Base-by-base conservation (phyloP, 179 eudicot genomes). In the Patellifolia procumbens region DNA sequence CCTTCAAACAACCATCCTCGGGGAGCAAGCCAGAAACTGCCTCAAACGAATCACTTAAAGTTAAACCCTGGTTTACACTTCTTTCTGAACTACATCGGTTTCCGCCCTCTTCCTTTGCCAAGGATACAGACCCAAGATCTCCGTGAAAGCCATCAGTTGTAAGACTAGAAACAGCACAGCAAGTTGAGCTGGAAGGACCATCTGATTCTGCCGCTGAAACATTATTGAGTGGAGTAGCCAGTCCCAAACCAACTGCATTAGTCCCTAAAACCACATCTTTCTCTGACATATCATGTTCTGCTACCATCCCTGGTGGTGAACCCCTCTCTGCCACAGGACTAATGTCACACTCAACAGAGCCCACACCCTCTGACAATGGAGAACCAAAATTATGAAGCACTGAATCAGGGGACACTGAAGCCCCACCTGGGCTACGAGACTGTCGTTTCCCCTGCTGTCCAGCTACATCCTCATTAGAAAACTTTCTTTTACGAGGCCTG, bases 351-450 rank as follows among this genome's bases (percentile, higher is more conserved):
- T 74, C 83, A 75, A 63, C 70, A n/a, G 74, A 80, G 19, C 75
- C 74, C 39, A 60, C 71, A 65, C 80, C 28, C 71, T 62, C 76
- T 46, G 76, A 72, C 65, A 76, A 63, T 26, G 75, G 70, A 77
- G 69, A 79, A 39, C 48, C 85, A 63, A 71, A 64, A 62, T 68
- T 65, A 60, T 35, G 75, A 48, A 79, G 55, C 74, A 80, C 37
- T 22, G 83, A 75, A 58, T 87, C 89, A 59, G 90, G 89, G 63
- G 91, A 86, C 26, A 79, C 68, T 60, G 87, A 85, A 69, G 69
- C 79, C 78, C 69, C 71, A 59, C 78, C 81, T 2, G 86, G 85
- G 63, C 87, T 75, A 51, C 78, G 28, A 2, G 73, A 79, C 66
- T 46, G 86, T 56, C 81, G 79, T 69, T 89, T 91, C 66, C 53